phyloP scores from a whole-genome alignment of 2,329 filamentous ascomycete genomes.

The Aspergillus latus region DNA sequence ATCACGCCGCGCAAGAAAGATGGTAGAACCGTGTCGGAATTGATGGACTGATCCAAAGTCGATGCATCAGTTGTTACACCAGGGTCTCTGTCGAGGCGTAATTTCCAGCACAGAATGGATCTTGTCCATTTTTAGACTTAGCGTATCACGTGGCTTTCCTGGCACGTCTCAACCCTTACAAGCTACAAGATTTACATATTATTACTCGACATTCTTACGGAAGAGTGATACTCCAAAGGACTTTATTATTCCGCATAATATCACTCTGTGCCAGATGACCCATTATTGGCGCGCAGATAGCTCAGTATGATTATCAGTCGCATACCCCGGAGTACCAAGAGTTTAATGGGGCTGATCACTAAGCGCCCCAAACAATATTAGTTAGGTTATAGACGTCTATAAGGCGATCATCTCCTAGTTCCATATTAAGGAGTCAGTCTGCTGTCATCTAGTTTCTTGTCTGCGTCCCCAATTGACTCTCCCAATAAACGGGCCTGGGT shows the following conservation, averaged over 20 bases:
- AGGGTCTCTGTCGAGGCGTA: constrained; percentile 23
- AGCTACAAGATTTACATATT: background rate
- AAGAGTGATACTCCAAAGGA: too few species aligned
- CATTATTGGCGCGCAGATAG: background rate
- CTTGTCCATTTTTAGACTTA: constrained; percentile 17
- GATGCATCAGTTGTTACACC: constrained; percentile 17
- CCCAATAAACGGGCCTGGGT: too few species aligned
- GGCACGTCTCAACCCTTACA: background rate
- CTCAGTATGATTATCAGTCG: background rate
- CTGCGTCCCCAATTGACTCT: background rate
- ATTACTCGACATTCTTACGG: too few species aligned
- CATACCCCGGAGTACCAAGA: background rate
- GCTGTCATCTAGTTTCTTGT: background rate
- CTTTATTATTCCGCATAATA: too few species aligned
- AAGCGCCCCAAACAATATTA: background rate
- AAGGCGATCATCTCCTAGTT: constrained; percentile 18
- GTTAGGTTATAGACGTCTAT: constrained; percentile 16
- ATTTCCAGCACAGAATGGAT: constrained; percentile 27
- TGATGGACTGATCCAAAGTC: constrained; percentile 12
- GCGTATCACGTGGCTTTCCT: constrained; percentile 28
- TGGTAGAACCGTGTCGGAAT: background rate
- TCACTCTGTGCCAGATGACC: too few species aligned
- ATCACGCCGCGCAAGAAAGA: background rate
- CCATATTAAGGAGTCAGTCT: background rate
- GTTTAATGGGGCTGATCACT: constrained; percentile 9